A percentile compares a stretch with the other conserved stretches of the same genome.
Conservation (phyloP, 495 filamentous ascomycete genomes). For the Aspergillus leporis region DNA sequence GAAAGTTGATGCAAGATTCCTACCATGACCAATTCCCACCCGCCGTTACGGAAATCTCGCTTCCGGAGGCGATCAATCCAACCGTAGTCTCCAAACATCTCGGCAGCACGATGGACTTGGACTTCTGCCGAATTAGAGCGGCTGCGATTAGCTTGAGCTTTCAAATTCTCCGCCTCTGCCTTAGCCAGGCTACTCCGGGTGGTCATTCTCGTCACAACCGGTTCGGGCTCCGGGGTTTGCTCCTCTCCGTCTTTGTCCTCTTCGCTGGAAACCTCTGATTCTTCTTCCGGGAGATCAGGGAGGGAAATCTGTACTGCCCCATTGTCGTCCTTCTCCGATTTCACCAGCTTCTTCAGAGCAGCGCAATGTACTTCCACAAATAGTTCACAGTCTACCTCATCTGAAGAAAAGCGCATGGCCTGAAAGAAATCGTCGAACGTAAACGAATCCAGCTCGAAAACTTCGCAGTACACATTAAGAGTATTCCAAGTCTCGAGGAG, state of each 20-base stretch:
- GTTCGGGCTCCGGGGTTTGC: conserved; percentile 61
- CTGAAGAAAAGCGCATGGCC: conserved; percentile 75
- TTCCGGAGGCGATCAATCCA: conserved; percentile 84
- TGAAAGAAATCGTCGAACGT: conserved; percentile 96
- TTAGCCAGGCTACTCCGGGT: conserved; percentile 85
- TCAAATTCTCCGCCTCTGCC: conserved; percentile 66
- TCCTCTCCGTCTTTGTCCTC: conserved; percentile 51
- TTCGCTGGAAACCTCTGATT: conserved; percentile 60
- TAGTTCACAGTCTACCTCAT: conserved; percentile 79
- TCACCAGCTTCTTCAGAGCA: conserved; percentile 82
- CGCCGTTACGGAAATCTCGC: conserved; percentile 85
- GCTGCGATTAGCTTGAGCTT: conserved; percentile 44
- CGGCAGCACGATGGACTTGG: conserved; percentile 71
- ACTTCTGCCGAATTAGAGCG: conserved; percentile 33
- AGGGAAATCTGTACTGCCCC: conserved; percentile 78
- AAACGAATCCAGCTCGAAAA: conserved; percentile 91
- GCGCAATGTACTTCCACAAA: conserved; percentile 92
- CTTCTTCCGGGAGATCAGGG: conserved; percentile 71
- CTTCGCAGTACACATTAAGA: conserved; percentile 91
- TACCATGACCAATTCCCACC: conserved; percentile 88
- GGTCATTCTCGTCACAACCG: conserved; percentile 64
- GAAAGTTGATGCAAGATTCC: conserved; percentile 86
- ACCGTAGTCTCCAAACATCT: conserved; percentile 64
- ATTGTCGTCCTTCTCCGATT: conserved; percentile 64
- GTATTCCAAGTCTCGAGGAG: conserved; percentile 93